Base-by-base conservation (phyloP, 2,329 filamentous ascomycete species). In the Fusarium anthophilum region DNA sequence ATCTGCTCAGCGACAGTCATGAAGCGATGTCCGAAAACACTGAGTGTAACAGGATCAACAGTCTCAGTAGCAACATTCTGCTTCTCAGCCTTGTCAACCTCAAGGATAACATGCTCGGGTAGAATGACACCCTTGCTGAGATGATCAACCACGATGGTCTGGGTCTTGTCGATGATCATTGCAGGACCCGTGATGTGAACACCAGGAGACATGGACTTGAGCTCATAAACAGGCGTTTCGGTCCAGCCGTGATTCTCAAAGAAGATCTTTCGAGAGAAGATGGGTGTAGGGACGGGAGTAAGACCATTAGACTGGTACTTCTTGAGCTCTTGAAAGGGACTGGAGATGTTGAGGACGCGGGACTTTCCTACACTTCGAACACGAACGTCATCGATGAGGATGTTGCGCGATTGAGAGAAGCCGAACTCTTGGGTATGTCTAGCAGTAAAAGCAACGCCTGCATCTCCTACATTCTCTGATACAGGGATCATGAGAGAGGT, bases 1-100 rank as follows among this genome's bases (percentile, higher is more conserved):
- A 95, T 95, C 78, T 95, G 92, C 79, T 95, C 93, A 1, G 93
- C 93, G 63, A 95, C 93, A 3, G 91, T 91, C 93, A 95, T 95
- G 82, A 95, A 95, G 4, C 93, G 88, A 80, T 95, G 92, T 0
- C 91, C 91, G 76, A 95, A 95, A 56, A 95, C 92, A 72, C 89
- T 91, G 0, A 95, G 86, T 78, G 93, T 88, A 61, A 94, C 92
- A 0, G 92, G 93, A 77, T 94, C 91, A 0, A 94, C 90, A 35
- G 89, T 86, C 41, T 81, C 70, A 0, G 73, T 75, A 0, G 60
- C 58, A 0, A 79, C 66, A 1, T 56, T 72, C 18, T 71, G 71
- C 22, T 69, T 60, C 22, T 77, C 69, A 10, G 61, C 61, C 50
- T 79, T 76, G 24, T 71, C 65, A 9, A 80, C 60, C 24, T 84